A percentile compares a stretch with the other conserved stretches of the same genome.
Evolutionary conservation across 2,329 filamentous ascomycete species (phyloP).

Genomic region (Bipolaris gigantea): DNA sequence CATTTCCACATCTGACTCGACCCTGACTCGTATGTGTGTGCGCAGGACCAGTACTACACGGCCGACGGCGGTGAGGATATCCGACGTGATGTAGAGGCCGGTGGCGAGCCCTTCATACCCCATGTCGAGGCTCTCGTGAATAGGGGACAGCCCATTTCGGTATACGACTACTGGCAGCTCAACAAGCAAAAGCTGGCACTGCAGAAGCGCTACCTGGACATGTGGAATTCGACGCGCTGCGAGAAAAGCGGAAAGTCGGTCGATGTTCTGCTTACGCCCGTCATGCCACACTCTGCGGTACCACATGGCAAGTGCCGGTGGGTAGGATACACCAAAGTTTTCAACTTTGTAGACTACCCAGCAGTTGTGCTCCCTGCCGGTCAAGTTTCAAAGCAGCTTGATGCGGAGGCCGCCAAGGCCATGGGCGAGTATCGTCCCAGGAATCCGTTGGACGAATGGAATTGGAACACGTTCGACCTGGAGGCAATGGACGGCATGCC

Average conservation of each 20-base stretch:
- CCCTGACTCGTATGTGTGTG: background rate
- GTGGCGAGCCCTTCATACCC: constrained; percentile 57
- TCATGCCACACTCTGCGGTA: constrained; percentile 63
- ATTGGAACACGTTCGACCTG: constrained; percentile 48
- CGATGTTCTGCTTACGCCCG: constrained; percentile 61
- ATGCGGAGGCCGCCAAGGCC: constrained; percentile 38
- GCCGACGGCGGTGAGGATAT: constrained; percentile 67
- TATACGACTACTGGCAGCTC: constrained; percentile 69
- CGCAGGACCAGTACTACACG: constrained; percentile 62
- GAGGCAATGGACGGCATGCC: constrained; percentile 44
- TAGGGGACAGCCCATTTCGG: constrained; percentile 55
- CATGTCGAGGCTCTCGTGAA: constrained; percentile 60
- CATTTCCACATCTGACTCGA: background rate
- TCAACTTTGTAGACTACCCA: constrained; percentile 65
- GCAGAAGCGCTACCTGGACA: constrained; percentile 61
- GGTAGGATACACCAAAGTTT: constrained; percentile 64
- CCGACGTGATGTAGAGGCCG: constrained; percentile 54
- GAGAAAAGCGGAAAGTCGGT: constrained; percentile 50
- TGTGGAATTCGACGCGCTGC: constrained; percentile 57
- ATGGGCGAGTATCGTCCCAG: constrained; percentile 47
- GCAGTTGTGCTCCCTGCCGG: constrained; percentile 61
- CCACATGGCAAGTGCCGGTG: constrained; percentile 51
- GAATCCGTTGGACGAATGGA: constrained; percentile 57
- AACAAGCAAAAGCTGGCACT: constrained; percentile 59
- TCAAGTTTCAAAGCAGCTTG: constrained; percentile 47